A percentile compares a stretch with the other conserved stretches of the same genome.
Conservation (phyloP, 345 rosid species). For the Cochlearia excelsa region DNA sequence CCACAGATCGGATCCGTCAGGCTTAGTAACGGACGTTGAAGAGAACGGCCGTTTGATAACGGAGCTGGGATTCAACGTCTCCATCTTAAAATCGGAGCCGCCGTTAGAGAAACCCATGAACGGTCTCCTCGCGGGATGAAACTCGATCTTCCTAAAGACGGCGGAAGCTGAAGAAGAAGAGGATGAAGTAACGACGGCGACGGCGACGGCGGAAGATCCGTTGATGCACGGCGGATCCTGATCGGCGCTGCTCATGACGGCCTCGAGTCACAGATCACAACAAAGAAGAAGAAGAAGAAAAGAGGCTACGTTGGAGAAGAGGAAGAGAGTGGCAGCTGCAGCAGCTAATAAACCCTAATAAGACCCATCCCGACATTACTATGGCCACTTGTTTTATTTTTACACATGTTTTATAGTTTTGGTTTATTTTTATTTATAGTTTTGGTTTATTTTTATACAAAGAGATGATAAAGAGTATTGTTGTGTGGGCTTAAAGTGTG, state of each 20-base stretch:
- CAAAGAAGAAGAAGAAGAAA: not conserved
- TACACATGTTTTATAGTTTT: too few relatives aligned
- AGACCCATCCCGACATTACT: conserved; percentile 19
- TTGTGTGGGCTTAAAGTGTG: not conserved
- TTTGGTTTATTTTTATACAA: too few relatives aligned
- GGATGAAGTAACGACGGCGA: too few relatives aligned
- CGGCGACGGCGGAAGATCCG: conserved; percentile 6
- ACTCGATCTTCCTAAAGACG: conserved; percentile 48
- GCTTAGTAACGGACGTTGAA: conserved; percentile 38
- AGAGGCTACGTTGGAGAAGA: conserved; percentile 42
- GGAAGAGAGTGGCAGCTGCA: conserved; percentile 1
- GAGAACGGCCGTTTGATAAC: conserved; percentile 25
- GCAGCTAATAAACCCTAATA: conserved; percentile 62
- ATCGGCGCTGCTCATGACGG: conserved; percentile 17
- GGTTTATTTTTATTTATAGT: too few relatives aligned
- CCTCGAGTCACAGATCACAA: conserved; percentile 29
- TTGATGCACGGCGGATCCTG: conserved; percentile 10
- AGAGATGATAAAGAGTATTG: not conserved
- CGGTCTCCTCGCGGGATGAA: conserved; percentile 62
- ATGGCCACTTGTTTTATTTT: conserved; percentile 1
- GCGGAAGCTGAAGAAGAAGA: conserved; percentile 35
- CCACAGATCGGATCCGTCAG: conserved; percentile 46
- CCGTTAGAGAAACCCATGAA: conserved; percentile 41
- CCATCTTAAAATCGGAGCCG: conserved; percentile 58
- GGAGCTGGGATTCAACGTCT: conserved; percentile 60